These are phyloP conservation scores for Aureobasidium sp. DNA, from an alignment of 2,329 filamentous ascomycete genomes.

Conservation along the genomic window DNA sequence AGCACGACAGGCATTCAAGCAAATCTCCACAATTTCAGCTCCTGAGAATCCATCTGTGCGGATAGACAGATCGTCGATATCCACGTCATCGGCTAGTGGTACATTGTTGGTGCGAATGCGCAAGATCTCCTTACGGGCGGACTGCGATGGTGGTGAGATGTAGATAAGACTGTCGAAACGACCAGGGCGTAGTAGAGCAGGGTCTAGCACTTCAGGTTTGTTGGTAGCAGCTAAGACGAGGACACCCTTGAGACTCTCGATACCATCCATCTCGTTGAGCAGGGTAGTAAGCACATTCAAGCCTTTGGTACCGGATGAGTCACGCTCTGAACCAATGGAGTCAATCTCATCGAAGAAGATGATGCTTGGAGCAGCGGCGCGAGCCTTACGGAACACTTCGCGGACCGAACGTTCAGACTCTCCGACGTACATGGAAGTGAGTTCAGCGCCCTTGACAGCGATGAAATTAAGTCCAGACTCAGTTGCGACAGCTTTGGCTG, in stretches of 20 bases:
- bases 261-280: conserved; percentile 92
- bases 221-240: conserved; percentile 89
- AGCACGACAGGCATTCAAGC: conserved; percentile 20
- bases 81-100: conserved; percentile 53
- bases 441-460: conserved; percentile 84
- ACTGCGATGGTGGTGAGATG: conserved; percentile 67
- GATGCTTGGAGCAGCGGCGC: conserved; percentile 76
- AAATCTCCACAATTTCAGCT: conserved; percentile 64
- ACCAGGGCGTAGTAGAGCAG: conserved; percentile 75
- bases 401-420: conserved; percentile 83
- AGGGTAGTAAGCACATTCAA: conserved; percentile 84
- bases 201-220: conserved; percentile 75
- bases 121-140: conserved; percentile 70
- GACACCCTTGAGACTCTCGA: conserved; percentile 74
- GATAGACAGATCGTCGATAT: conserved; percentile 53
- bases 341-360: conserved; percentile 98
- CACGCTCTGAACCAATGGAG: conserved; percentile 57
- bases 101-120: conserved; percentile 55
- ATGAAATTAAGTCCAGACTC: conserved; percentile 90
- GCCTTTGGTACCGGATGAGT: conserved; percentile 41
- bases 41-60: conserved; percentile 72
- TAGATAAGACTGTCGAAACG: conserved; percentile 80
- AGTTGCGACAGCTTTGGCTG: conserved; percentile 81
- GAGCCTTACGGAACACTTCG: conserved; percentile 75
- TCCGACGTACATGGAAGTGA: conserved; percentile 94